Base-by-base conservation (phyloP, 2,329 filamentous ascomycete genomes). In the Ceratocystis cubensis region DNA sequence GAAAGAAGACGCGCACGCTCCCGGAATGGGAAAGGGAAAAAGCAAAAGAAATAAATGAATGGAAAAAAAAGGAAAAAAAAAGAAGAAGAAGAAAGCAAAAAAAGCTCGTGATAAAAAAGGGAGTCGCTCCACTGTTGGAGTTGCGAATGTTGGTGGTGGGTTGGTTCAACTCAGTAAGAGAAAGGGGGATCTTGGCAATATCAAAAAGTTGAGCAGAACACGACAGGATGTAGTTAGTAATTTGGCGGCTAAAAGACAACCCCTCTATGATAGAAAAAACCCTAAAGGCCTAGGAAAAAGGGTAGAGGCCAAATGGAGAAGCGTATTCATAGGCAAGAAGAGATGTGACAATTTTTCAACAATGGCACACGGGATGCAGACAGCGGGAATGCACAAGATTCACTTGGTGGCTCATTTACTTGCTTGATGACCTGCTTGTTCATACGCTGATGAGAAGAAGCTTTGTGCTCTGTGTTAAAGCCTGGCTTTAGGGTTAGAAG, bases 181-280 rank as follows among this genome's bases (percentile, higher is more conserved):
- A 62, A 62, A 44, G 37, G 33, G 61, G 33, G 33, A 62, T 44
- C 44, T 20, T 62, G 33, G 61, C 20, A 62, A 45, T 62, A 62
- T n/a, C 30, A 59, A 64, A 64, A 64, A 30, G 44, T 30, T 63
- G 45, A 33, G 56, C 17, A 20, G 45, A 17, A 37, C 25, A 59
- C 25, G 56, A 59, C 25, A 59, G 28, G 56, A 59, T 59, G 56
- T 30, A 33, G 56, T 30, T 59, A 25, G 56, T 59, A 59, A 59
- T 59, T 59, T 33, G n/a, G 15, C n/a, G 56, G 15, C 56, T 59
- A 59, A 59, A 59, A 33, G 56, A 59, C 56, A 59, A 59, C 56
- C 56, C 56, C 25, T 59, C 56, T 37, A n/a, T 30, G 56, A 59
- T 13, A 6, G 44, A 20, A 53, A 25, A 64, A 64, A 65, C 20